A percentile compares a stretch with the other conserved stretches of the same genome.
phyloP scores from a whole-genome alignment of 179 eudicot genomes.

The Spinacia oleracea region DNA sequence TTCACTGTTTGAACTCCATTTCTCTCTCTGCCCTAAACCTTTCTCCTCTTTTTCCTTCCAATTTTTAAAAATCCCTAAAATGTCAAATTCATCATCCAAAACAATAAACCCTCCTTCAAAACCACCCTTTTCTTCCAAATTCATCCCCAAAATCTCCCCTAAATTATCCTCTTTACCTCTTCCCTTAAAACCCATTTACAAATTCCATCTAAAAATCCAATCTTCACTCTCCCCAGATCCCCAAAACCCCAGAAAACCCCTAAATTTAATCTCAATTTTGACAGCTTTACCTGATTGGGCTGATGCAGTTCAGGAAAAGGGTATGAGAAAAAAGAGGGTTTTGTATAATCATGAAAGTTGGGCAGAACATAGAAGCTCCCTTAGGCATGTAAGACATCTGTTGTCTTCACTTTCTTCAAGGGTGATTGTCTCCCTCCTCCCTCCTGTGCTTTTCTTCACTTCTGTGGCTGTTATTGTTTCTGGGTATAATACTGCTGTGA shows the following conservation, averaged over 20 bases:
- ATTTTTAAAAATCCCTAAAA: constrained; percentile 36
- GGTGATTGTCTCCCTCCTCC: constrained; percentile 76
- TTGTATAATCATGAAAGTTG: constrained; percentile 74
- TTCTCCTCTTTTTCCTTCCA: constrained; percentile 16
- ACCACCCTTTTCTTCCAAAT: constrained; percentile 40
- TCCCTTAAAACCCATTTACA: constrained; percentile 29
- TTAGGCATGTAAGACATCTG: constrained; percentile 73
- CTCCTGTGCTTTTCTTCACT: constrained; percentile 82
- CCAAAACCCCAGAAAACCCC: constrained; percentile 27
- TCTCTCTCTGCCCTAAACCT: constrained; percentile 1
- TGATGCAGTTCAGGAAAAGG: constrained; percentile 62
- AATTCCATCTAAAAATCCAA: constrained; percentile 36
- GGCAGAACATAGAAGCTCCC: constrained; percentile 83
- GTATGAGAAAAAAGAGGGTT: constrained; percentile 57
- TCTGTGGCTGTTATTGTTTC: constrained; percentile 69
- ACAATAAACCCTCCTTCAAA: constrained; percentile 36
- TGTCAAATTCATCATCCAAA: constrained; percentile 39
- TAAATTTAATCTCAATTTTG: constrained; percentile 44
- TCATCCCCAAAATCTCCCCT: constrained; percentile 37
- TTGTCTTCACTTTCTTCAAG: constrained; percentile 66
- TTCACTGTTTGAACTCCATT: constrained; percentile 14
- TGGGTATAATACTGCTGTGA: constrained; percentile 68
- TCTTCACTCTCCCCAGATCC: constrained; percentile 42
- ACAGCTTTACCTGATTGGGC: constrained; percentile 75
- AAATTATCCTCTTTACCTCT: constrained; percentile 28